Conservation (phyloP, 2,329 filamentous ascomycete genomes). For the Drechslera avenae region DNA sequence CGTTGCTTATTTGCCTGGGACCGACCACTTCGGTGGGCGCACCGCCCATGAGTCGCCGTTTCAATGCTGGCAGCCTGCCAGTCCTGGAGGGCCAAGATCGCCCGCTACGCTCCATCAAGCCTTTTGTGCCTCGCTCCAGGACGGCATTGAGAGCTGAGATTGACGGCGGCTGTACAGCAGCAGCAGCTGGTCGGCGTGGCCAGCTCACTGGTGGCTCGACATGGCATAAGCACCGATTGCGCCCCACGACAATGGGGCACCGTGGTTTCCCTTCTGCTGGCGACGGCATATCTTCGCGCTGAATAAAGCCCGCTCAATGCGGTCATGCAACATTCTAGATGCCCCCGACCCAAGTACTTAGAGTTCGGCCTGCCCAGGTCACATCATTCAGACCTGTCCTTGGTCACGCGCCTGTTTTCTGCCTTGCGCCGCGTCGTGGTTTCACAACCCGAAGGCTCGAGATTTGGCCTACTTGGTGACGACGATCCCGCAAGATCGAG, state of each 20-base stretch:
- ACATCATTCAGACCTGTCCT: too few relatives aligned
- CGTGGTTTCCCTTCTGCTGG: constrained; percentile 4
- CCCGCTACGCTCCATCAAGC: constrained; percentile 17
- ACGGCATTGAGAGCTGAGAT: constrained; percentile 24
- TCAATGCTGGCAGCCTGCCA: constrained; percentile 20
- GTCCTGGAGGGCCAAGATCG: constrained; percentile 3
- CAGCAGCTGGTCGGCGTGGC: neutral
- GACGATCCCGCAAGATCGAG: constrained; percentile 19
- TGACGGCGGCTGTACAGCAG: constrained; percentile 6
- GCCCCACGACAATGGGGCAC: constrained; percentile 10
- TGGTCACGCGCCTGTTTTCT: neutral
- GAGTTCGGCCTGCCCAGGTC: too few relatives aligned
- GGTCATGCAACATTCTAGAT: too few relatives aligned
- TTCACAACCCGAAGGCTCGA: constrained; percentile 20
- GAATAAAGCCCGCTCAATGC: too few relatives aligned
- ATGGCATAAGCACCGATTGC: constrained; percentile 8
- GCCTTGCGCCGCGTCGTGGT: constrained; percentile 10
- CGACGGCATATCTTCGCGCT: neutral
- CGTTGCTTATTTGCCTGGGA: constrained; percentile 20
- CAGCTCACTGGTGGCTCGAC: neutral
- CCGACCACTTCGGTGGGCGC: constrained; percentile 17
- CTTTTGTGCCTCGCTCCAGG: constrained; percentile 1
- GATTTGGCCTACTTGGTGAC: neutral
- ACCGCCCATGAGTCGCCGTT: constrained; percentile 20
- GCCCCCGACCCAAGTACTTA: too few relatives aligned